Percentiles rank a stretch among this genome's conserved stretches.
Conservation (phyloP, 2,329 filamentous ascomycete genomes). For the Massarina eburnea region DNA sequence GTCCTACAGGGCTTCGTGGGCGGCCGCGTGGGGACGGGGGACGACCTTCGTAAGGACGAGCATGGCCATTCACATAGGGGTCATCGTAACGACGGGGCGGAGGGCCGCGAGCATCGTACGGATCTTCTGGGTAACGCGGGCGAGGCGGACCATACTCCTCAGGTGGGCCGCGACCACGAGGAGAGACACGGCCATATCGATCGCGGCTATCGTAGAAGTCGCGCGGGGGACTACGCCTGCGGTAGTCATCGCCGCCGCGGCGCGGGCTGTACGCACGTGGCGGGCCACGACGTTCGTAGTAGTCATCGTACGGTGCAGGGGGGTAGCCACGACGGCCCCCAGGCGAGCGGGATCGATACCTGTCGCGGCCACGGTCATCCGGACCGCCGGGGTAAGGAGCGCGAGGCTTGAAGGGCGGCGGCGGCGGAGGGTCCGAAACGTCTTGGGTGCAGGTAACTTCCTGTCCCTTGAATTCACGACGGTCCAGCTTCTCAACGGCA, state of each 20-base stretch:
- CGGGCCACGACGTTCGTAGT: conserved; percentile 78
- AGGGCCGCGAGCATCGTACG: conserved; percentile 62
- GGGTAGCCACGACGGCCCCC: conserved; percentile 67
- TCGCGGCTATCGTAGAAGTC: conserved; percentile 84
- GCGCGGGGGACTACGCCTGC: conserved; percentile 74
- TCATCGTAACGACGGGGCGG: conserved; percentile 60
- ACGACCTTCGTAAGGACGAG: conserved; percentile 56
- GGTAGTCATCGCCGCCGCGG: conserved; percentile 71
- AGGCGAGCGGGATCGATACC: conserved; percentile 75
- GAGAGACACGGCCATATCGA: conserved; percentile 58
- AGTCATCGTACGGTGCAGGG: conserved; percentile 65
- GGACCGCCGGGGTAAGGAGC: conserved; percentile 36
- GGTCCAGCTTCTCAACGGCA: conserved; percentile 93
- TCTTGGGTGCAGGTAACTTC: conserved; percentile 84
- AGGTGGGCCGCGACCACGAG: conserved; percentile 70
- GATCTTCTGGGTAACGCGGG: conserved; percentile 69
- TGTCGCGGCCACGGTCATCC: conserved; percentile 72
- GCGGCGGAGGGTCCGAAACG: conserved; percentile 57
- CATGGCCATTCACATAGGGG: conserved; percentile 61
- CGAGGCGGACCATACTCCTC: conserved; percentile 73
- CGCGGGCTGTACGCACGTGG: conserved; percentile 83
- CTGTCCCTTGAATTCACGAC: conserved; percentile 87
- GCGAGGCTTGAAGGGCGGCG: conserved; percentile 40
- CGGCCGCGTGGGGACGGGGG: conserved; percentile 45
- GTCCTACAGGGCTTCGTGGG: conserved; percentile 60